These are phyloP conservation scores for Hypoxylon trugodes DNA, from an alignment of 495 filamentous ascomycete species.

Conservation along the genomic window DNA sequence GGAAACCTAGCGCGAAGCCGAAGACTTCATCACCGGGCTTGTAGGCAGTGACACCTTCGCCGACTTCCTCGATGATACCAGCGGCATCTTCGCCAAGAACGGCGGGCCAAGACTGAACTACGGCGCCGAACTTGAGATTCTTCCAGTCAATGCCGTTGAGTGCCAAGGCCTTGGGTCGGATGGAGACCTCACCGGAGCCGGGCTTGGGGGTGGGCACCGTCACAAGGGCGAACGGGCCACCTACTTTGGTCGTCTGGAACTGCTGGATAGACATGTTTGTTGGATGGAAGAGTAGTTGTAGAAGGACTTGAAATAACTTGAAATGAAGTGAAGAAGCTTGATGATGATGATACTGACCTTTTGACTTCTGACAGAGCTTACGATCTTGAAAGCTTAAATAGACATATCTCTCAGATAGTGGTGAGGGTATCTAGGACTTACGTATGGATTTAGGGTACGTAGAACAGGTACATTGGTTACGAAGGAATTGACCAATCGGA, in stretches of 20 bases:
- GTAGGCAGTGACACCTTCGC: slow-evolving; percentile 40
- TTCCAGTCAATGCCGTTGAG: slow-evolving; percentile 54
- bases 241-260: slow-evolving; percentile 17
- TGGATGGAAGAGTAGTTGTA: too few relatives aligned
- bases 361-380: too few relatives aligned
- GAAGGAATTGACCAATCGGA: too few relatives aligned
- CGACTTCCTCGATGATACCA: slow-evolving; percentile 47
- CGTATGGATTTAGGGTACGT: too few relatives aligned
- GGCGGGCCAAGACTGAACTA: slow-evolving; percentile 46
- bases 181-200: slow-evolving; percentile 45
- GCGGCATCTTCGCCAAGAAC: slow-evolving; percentile 52
- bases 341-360: too few relatives aligned
- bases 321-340: too few relatives aligned
- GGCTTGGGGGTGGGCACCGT: slow-evolving; percentile 40
- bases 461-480: too few relatives aligned
- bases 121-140: slow-evolving; percentile 45
- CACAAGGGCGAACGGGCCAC: slow-evolving; percentile 14
- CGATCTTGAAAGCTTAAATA: too few relatives aligned
- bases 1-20: slow-evolving; percentile 32
- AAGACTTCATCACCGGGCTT: slow-evolving; percentile 54
- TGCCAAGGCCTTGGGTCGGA: slow-evolving; percentile 47
- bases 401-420: too few relatives aligned
- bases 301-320: too few relatives aligned
- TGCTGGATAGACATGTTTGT: slow-evolving; percentile 31
- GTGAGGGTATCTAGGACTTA: too few relatives aligned